Base-by-base conservation (phyloP, 1,284 basidiomycete genomes). In the Leccinum holopus region DNA sequence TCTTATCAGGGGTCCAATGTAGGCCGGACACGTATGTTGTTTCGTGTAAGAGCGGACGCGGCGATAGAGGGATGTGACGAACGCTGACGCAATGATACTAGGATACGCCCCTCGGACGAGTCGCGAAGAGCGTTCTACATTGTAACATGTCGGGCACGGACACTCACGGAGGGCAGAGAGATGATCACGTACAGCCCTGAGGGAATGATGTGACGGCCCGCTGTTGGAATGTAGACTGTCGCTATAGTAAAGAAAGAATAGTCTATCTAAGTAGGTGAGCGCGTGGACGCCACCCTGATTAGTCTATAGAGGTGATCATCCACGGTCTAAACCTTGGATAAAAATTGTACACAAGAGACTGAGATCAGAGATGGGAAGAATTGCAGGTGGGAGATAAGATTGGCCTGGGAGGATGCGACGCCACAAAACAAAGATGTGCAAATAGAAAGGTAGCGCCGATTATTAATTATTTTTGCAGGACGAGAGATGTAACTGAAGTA, bases 311-410 rank as follows among this genome's bases (percentile, higher is more conserved):
- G 39, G 21, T 25, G 49, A 35, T 32, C n/a, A 57, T 54, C 10
- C 21, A 54, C 30, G 18, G 21, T 16, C 65, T 59, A 63, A 67
- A 68, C n/a, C 58, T 60, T 61, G 59, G 60, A 55, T 28, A 41
- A 59, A 57, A 55, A 63, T 51, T 32, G 33, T 12, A 58, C 57
- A 65, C 60, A 54, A 55, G 56, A 32, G 39, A 47, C 9, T 21
- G 37, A 16, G 35, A 56, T 56, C 14, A 39, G 33, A 56, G 60
- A 70, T 68, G 63, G 61, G 63, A 69, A 71, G 30, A 39, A 41
- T 11, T n/a, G 55, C 12, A 35, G 64, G 61, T 63, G 62, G 66
- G 65, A 73, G 74, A 75, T 75, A 75, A 72, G 73, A 75, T 75
- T 75, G 69, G 64, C 74, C 70, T 74, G 72, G 61, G 70, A 70